A percentile compares a stretch with the other conserved stretches of the same genome.
Evolutionary conservation across 805 yeast genomes (phyloP).

Genomic region (Teunomyces gatunensis): DNA sequence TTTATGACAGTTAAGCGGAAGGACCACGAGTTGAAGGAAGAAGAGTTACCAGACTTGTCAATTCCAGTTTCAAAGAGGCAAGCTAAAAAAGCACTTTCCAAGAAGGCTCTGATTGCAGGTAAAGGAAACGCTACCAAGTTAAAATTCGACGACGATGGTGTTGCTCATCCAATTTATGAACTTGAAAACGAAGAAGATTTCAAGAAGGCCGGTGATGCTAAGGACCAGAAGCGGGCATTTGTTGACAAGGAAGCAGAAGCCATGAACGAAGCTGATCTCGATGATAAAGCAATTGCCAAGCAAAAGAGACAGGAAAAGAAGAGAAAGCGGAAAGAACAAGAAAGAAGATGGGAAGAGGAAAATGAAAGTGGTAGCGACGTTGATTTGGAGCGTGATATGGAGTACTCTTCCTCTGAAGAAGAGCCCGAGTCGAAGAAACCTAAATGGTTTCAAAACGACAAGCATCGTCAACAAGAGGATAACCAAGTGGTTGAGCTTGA

Average conservation of each 20-base stretch:
- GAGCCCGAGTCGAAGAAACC: constrained; percentile 41
- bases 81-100: constrained; percentile 81
- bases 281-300: constrained; percentile 74
- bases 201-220: constrained; percentile 67
- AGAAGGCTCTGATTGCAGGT: constrained; percentile 62
- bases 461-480: constrained; percentile 20
- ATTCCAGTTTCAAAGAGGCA: constrained; percentile 79
- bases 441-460: constrained; percentile 49
- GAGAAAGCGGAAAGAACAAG: constrained; percentile 79
- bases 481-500: constrained; percentile 65
- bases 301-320: constrained; percentile 84
- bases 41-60: constrained; percentile 59
- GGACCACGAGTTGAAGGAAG: constrained; percentile 68
- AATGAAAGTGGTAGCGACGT: constrained; percentile 33
- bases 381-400: constrained; percentile 50
- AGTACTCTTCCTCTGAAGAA: constrained; percentile 22
- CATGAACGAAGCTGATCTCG: constrained; percentile 70
- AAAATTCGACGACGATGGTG: constrained; percentile 91
- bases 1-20: constrained; percentile 77
- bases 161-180: constrained; percentile 88
- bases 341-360: constrained; percentile 48
- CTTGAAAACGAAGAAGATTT: constrained; percentile 88
- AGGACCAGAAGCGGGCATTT: constrained; percentile 63
- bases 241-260: constrained; percentile 61
- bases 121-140: constrained; percentile 75